Percentiles rank a stretch among this genome's conserved stretches.
Conservation (phyloP, 1,139 yeast genomes). For the Hanseniaspora gamundiae region DNA sequence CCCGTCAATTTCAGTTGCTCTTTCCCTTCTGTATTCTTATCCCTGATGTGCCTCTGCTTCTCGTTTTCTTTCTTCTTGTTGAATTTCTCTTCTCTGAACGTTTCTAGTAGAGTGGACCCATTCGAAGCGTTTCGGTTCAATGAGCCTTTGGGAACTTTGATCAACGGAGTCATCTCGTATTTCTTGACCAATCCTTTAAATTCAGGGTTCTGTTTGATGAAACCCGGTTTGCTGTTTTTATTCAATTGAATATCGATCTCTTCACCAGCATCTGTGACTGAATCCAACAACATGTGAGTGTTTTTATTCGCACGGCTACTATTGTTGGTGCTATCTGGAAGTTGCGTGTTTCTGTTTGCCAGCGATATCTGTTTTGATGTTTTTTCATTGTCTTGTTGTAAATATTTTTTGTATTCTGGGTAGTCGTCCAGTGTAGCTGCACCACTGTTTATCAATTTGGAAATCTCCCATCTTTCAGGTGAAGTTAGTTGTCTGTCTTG, state of each 20-base stretch:
- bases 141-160: constrained; percentile 69
- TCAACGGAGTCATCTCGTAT: constrained; percentile 43
- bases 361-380: constrained; percentile 18
- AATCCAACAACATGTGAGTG: constrained; percentile 16
- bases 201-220: constrained; percentile 19
- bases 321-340: too few species aligned
- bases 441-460: constrained; percentile 74
- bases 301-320: constrained; percentile 3
- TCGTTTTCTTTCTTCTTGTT: constrained; percentile 37
- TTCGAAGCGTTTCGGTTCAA: constrained; percentile 62
- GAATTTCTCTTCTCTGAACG: constrained; percentile 47
- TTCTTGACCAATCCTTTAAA: constrained; percentile 37
- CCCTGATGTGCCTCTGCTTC: constrained; percentile 21
- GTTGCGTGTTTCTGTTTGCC: constrained; percentile 1
- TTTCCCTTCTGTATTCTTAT: constrained; percentile 29
- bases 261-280: constrained; percentile 33
- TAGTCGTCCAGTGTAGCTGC: constrained; percentile 57
- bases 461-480: constrained; percentile 84
- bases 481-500: constrained; percentile 48
- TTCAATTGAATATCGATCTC: constrained; percentile 65
- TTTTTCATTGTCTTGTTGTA: constrained; percentile 26
- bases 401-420: constrained; percentile 39
- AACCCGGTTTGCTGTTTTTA: constrained; percentile 52
- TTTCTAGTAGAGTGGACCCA: constrained; percentile 61
- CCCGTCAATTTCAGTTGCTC: constrained; percentile 8